Conservation (phyloP, 2,329 filamentous ascomycete species). For the Neofusicoccum laricinum region DNA sequence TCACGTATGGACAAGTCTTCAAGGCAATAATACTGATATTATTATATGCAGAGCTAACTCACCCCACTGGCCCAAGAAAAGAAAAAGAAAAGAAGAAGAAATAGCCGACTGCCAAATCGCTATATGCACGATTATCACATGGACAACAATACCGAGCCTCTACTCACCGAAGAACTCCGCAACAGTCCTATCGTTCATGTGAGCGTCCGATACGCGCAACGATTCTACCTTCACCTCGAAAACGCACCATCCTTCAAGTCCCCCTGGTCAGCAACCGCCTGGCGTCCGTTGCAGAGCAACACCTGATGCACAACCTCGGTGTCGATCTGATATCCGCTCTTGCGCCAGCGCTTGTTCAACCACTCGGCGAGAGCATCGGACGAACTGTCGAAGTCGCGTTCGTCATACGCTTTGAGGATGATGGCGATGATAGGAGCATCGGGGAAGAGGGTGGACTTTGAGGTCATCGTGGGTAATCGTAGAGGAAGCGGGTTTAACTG, state of each 20-base stretch:
- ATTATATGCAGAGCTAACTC: no score
- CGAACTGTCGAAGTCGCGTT: constrained; percentile 6
- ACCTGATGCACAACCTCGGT: background rate
- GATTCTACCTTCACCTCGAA: background rate
- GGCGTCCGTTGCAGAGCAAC: background rate
- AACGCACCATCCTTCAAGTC: background rate
- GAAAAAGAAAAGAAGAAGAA: no score
- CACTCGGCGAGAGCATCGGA: constrained; percentile 4
- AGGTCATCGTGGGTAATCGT: background rate
- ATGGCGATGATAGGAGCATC: background rate
- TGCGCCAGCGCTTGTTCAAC: constrained; percentile 12
- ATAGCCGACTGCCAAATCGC: no score
- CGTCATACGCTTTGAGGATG: constrained; percentile 9
- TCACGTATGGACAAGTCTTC: no score
- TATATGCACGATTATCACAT: no score
- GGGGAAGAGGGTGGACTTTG: background rate
- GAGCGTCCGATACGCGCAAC: no score
- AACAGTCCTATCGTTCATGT: no score
- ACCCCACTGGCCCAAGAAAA: no score
- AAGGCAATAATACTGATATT: no score
- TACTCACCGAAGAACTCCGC: no score
- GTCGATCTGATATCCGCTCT: constrained; percentile 11
- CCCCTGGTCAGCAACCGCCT: background rate
- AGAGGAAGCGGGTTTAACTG: no score
- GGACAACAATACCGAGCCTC: no score